A percentile compares a stretch with the other conserved stretches of the same genome.
Conservation (phyloP, 2,329 filamentous ascomycete species). For the Paraphoma sp. region DNA sequence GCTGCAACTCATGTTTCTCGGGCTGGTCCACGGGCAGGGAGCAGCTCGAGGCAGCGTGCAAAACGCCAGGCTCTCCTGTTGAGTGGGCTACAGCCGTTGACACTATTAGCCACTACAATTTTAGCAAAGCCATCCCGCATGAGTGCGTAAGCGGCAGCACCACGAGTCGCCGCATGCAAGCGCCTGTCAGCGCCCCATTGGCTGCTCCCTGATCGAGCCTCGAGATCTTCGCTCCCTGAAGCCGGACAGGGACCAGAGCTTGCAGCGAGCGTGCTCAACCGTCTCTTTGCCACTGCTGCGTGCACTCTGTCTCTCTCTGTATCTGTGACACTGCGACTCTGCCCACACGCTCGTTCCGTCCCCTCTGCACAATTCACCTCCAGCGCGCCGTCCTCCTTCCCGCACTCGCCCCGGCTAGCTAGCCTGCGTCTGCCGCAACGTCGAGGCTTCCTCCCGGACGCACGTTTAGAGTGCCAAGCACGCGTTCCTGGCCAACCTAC, state of each 20-base stretch:
- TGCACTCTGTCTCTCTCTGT: not conserved
- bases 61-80: not conserved
- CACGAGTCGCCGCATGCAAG: slow-evolving; percentile 27
- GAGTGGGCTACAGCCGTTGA: slow-evolving; percentile 4
- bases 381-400: slow-evolving; percentile 5
- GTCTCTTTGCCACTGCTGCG: not conserved
- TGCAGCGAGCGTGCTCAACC: slow-evolving; percentile 1
- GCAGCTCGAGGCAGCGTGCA: not conserved
- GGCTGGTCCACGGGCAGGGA: not conserved
- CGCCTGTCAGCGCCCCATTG: slow-evolving; percentile 24
- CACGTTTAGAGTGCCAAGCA: slow-evolving; percentile 26
- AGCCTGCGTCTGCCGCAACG: not conserved
- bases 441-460: slow-evolving; percentile 11
- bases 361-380: slow-evolving; percentile 1
- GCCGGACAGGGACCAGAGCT: slow-evolving; percentile 14
- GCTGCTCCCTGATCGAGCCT: slow-evolving; percentile 18
- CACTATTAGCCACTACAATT: slow-evolving; percentile 20
- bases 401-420: slow-evolving; percentile 1
- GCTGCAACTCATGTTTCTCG: not conserved
- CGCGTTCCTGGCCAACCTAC: slow-evolving; percentile 25
- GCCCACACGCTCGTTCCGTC: not conserved
- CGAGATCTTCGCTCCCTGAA: slow-evolving; percentile 23
- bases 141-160: slow-evolving; percentile 29
- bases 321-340: too few species aligned
- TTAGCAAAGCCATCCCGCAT: slow-evolving; percentile 27